Base-by-base conservation (phyloP, 2,329 filamentous ascomycete species). In the Colletotrichum noveboracense region DNA sequence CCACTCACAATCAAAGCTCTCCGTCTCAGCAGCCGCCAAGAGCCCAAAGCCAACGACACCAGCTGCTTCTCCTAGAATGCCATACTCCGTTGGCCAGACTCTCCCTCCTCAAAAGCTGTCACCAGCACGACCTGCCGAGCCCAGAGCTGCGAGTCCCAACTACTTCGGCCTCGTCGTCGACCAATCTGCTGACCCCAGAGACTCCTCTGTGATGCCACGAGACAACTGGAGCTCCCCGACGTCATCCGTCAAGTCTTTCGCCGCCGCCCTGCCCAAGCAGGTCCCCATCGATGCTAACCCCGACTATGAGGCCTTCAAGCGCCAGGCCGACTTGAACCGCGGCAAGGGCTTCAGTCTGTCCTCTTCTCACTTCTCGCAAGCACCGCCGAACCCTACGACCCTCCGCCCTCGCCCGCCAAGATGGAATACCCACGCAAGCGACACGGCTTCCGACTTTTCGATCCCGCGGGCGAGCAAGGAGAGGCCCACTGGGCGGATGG, bases 141-240 rank as follows among this genome's bases (percentile, higher is more conserved):
- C 81, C 18, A 87, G 88, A 77, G 85, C 89, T 2, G 86, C 92
- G 12, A 96, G 95, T 82, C 95, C 95, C 14, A 97, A 96, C 83
- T 98, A 98, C 84, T 98, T 98, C 83, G 94, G 94, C 71, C 91
- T 97, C 75, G 88, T 92, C 34, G 86, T 95, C 77, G 93, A 95
- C 74, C 79, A 76, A 38, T 83, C 91, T 24, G 84, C 86, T 61
- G 92, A 94, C 76, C 88, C 90, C 28, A 89, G 92, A 76, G 92
- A 93, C 69, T 93, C 93, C 4, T 90, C 89, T 6, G 88, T 88
- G 38, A 88, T 94, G 77, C 89, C 92, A 2, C 91, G 91, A 72
- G 91, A 92, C 78, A 94, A 94, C 83, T 96, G 94, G 94, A 94
- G 93, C 79, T 90, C 94, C 10, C 90, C 92, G 1, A 92, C 92